Conservation (phyloP, 2,329 filamentous ascomycete species). For the Xylaria sp. region DNA sequence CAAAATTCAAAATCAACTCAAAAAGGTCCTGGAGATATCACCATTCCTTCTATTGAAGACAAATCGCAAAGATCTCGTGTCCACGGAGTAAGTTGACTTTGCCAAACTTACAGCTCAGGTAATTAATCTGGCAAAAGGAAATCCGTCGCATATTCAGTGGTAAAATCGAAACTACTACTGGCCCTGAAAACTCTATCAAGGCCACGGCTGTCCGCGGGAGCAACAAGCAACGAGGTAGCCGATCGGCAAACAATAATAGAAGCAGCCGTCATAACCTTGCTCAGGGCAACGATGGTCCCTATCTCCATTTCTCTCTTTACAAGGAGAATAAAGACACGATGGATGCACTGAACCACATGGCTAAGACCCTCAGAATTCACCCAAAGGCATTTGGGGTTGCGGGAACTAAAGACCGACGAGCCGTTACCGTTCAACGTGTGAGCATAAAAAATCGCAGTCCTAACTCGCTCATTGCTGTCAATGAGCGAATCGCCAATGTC, state of each 20-base stretch:
- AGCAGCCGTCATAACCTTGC: constrained; percentile 34
- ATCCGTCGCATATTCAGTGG: constrained; percentile 82
- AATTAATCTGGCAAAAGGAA: constrained; percentile 46
- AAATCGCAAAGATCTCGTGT: constrained; percentile 43
- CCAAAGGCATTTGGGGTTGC: constrained; percentile 75
- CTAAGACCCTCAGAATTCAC: constrained; percentile 75
- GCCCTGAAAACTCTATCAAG: constrained; percentile 62
- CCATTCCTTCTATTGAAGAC: constrained; percentile 38
- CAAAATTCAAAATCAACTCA: constrained; percentile 28
- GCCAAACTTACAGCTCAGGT: neutral
- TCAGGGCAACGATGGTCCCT: constrained; percentile 64
- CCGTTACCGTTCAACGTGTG: constrained; percentile 82
- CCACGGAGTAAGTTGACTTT: constrained; percentile 50
- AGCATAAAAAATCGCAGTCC: constrained; percentile 62
- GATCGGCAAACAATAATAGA: constrained; percentile 32
- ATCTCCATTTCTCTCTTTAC: constrained; percentile 89
- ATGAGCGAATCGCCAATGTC: constrained; percentile 64
- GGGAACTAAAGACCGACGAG: constrained; percentile 89
- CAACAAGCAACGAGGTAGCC: constrained; percentile 39
- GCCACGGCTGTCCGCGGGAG: constrained; percentile 51
- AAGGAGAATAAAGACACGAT: constrained; percentile 98
- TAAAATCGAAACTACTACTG: constrained; percentile 76
- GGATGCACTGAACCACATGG: constrained; percentile 81
- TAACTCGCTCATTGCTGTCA: constrained; percentile 69
- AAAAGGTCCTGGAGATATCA: constrained; percentile 32